A percentile compares a stretch with the other conserved stretches of the same genome.
Conservation (phyloP, 805 yeast species). For the Spathaspora hagerdaliae region DNA sequence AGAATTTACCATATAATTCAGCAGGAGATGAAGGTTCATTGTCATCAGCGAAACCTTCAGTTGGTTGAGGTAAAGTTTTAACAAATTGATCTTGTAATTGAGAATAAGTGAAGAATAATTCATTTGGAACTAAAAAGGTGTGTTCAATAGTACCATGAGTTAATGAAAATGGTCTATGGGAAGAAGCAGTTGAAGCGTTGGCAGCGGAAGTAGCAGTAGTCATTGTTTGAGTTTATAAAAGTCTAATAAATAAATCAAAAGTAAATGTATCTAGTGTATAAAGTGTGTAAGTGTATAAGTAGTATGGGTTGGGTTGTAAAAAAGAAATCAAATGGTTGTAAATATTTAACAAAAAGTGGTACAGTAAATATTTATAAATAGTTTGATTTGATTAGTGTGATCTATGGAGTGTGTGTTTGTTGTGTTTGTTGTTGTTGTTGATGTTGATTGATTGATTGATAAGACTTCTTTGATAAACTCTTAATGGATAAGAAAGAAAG, state of each 20-base stretch:
- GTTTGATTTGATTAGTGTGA: not conserved
- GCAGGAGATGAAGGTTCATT: constrained; percentile 85
- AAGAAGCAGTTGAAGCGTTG: constrained; percentile 4
- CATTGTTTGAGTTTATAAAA: not conserved
- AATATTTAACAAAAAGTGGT: too few relatives aligned
- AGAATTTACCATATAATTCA: constrained; percentile 78
- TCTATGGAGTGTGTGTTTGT: not conserved
- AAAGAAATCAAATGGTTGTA: not conserved
- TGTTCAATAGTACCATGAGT: constrained; percentile 87
- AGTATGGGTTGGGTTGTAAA: not conserved
- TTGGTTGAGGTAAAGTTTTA: constrained; percentile 70
- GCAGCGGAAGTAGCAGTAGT: not conserved
- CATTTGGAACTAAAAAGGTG: constrained; percentile 81
- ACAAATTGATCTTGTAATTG: constrained; percentile 85
- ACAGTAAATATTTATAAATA: too few relatives aligned
- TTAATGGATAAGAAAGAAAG: not conserved
- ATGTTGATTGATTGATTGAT: not conserved
- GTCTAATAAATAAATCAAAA: not conserved
- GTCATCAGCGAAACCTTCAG: constrained; percentile 82
- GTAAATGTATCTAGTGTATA: not conserved
- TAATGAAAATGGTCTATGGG: constrained; percentile 72
- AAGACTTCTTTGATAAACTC: not conserved
- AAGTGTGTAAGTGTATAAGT: not conserved
- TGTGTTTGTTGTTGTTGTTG: not conserved
- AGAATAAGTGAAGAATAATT: constrained; percentile 71